Base-by-base conservation (phyloP, 1,139 yeast genomes). In the Saccharomycopsis hybrid region DNA sequence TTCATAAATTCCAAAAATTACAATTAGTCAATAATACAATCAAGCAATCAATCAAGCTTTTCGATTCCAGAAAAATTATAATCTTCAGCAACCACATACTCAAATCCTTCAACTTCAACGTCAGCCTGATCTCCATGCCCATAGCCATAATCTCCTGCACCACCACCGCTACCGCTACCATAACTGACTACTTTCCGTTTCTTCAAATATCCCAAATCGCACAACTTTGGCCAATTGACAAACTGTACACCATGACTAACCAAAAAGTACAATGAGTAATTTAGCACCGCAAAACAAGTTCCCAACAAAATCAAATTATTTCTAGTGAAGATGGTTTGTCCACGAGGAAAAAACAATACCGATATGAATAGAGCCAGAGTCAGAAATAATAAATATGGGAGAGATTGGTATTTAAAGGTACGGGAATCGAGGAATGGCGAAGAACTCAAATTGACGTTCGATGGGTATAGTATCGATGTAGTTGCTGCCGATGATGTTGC, bases 221-320 rank as follows among this genome's bases (percentile, higher is more conserved):
- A 61, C 56, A 85, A 73, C 57, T 70, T 74, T 25, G 95, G 95
- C 95, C 95, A 85, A 65, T 80, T 80, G 54, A 85, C 94, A 67
- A 76, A 85, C 63, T 85, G 90, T 58, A 80, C 70, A 3, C 92
- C 89, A 56, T 84, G 72, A 37, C 60, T 62, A 35, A 71, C 44
- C 51, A 82, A 72, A 59, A 72, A 77, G 54, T 68, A 65, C 32
- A 78, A 43, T 3, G 77, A 65, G 36, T 60, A 58, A 1, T 60
- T 60, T 27, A 72, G 60, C 4, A 70, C 52, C 1, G 64, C 55
- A 2, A 69, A 55, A 67, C 86, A 80, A 27, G 78, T 65, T 13
- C 77, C 65, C 49, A 84, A 64, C 41, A 83, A 73, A 13, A 78
- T 55, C 48, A 76, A 60, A 65, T 83, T 82, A 57, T 76, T 59